phyloP scores from a whole-genome alignment of 2,329 filamentous ascomycete genomes.

The Ophiocordyceps camponoti-leonardi region DNA sequence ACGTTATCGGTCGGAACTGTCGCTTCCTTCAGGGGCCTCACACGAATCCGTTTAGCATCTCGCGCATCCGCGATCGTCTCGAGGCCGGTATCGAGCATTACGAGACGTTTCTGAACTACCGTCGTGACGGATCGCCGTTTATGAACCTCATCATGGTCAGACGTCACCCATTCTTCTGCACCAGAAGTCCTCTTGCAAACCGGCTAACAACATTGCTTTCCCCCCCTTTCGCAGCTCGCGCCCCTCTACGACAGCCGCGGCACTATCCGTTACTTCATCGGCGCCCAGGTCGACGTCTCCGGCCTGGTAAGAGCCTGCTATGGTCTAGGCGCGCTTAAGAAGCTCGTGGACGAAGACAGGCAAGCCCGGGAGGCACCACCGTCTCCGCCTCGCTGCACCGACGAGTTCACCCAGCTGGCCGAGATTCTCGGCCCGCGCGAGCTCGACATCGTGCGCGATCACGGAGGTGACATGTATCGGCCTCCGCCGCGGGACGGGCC shows the following conservation, averaged over 20 bases:
- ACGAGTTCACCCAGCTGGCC: slow-evolving; percentile 47
- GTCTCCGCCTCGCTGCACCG: slow-evolving; percentile 19
- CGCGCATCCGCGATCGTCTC: slow-evolving; percentile 43
- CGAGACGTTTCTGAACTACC: slow-evolving; percentile 62
- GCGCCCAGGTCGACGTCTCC: slow-evolving; percentile 55
- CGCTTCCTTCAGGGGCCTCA: slow-evolving; percentile 62
- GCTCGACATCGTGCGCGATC: slow-evolving; percentile 42
- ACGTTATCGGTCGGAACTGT: slow-evolving; percentile 60
- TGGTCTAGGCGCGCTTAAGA: slow-evolving; percentile 44
- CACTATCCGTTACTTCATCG: slow-evolving; percentile 48
- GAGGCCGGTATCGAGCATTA: slow-evolving; percentile 49
- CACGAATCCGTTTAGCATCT: slow-evolving; percentile 45
- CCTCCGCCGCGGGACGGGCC: slow-evolving; percentile 7
- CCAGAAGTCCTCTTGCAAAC: too few species aligned
- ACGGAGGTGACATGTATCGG: slow-evolving; percentile 45
- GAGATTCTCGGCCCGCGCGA: slow-evolving; percentile 55
- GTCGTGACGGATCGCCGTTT: slow-evolving; percentile 60
- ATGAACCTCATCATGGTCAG: slow-evolving; percentile 59
- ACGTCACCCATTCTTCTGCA: too few species aligned
- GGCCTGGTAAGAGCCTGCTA: slow-evolving; percentile 49
- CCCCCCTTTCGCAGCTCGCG: too few species aligned
- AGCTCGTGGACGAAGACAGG: slow-evolving; percentile 14
- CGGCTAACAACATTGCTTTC: too few species aligned
- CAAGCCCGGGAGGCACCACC: slow-evolving; percentile 1
- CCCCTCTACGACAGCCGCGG: slow-evolving; percentile 53